Conservation (phyloP, 768 basidiomycete species). For the Tricholoma flavovirens region DNA sequence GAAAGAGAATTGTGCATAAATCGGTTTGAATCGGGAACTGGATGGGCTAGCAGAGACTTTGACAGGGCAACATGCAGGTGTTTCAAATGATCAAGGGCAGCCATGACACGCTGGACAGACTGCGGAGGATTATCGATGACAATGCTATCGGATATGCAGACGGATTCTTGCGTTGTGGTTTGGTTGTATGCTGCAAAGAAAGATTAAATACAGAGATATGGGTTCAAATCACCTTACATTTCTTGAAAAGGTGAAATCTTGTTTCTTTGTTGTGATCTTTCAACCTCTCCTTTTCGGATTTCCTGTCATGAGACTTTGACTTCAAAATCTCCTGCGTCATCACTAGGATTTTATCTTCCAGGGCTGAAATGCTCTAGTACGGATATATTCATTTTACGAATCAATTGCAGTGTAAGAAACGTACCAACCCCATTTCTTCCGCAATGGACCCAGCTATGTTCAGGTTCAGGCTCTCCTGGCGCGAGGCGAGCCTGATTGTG, state of each 20-base stretch:
- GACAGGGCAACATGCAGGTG: conserved; percentile 51
- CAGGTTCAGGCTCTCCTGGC: conserved; percentile 38
- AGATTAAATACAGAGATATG: not conserved
- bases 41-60: conserved; percentile 32
- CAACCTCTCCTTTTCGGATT: conserved; percentile 45
- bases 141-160: not conserved
- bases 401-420: conserved; percentile 16
- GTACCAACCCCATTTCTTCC: conserved; percentile 64
- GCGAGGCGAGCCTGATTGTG: conserved; percentile 35
- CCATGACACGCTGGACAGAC: conserved; percentile 39
- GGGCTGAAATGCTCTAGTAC: conserved; percentile 48
- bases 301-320: conserved; percentile 40
- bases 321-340: conserved; percentile 36
- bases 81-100: conserved; percentile 49
- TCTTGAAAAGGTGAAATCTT: conserved; percentile 59
- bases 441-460: conserved; percentile 46
- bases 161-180: conserved; percentile 15
- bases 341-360: conserved; percentile 48
- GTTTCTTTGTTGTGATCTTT: conserved; percentile 34
- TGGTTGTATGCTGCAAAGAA: conserved; percentile 20
- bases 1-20: conserved; percentile 33
- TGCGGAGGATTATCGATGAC: conserved; percentile 11
- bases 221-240: conserved; percentile 31
- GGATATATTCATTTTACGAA: conserved; percentile 1
- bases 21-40: conserved; percentile 21